Conservation (phyloP, 176 grass and related monocot species). For the Carex scoparia region DNA sequence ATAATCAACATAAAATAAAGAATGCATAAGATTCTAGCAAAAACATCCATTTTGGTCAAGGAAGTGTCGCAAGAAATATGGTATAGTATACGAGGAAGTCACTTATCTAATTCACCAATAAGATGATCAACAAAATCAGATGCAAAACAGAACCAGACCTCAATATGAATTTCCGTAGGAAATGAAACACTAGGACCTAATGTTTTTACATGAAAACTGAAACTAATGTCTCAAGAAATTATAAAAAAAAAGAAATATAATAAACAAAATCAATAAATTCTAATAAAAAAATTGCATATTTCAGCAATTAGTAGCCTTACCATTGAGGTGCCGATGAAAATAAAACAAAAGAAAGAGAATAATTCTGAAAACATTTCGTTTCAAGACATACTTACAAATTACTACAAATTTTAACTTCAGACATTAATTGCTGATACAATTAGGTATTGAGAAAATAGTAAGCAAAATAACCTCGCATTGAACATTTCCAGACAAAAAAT, state of each 20-base stretch:
- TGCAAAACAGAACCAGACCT: background rate
- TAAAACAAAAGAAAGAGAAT: background rate
- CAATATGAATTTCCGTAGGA: background rate
- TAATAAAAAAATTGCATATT: background rate
- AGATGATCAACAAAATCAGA: background rate
- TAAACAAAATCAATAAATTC: background rate
- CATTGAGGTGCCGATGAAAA: background rate
- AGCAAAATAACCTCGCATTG: slow-evolving; percentile 14
- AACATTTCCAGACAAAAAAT: background rate
- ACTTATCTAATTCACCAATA: background rate
- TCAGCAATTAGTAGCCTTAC: background rate
- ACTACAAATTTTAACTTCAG: background rate
- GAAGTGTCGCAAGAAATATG: background rate
- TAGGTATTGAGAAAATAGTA: background rate
- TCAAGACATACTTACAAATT: background rate
- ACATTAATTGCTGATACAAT: background rate
- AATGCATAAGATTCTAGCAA: background rate
- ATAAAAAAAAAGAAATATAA: background rate
- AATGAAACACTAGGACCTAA: background rate
- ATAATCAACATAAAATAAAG: background rate
- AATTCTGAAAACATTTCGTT: background rate
- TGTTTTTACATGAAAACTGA: too few relatives aligned
- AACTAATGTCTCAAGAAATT: background rate
- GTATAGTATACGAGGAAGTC: background rate
- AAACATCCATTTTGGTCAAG: background rate